Base-by-base conservation (phyloP, 495 filamentous ascomycete species). In the Aspergillus kassunensis region DNA sequence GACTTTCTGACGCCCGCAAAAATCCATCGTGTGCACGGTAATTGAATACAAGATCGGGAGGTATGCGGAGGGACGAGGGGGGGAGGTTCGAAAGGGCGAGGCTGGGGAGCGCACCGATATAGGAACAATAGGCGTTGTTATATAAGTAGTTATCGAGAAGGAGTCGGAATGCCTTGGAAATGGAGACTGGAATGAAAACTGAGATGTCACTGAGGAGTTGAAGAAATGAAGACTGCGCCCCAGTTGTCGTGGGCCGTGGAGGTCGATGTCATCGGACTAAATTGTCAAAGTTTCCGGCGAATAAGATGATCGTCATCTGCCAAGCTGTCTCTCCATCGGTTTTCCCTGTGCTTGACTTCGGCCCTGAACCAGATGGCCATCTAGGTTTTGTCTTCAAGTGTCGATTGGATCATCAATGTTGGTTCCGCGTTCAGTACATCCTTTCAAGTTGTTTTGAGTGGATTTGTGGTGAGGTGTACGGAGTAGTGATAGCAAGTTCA, bases 1-100 rank as follows among this genome's bases (percentile, higher is more conserved):
- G 81, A 95, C 80, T 87, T 84, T 70, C 65, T 79, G 71, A 58
- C 82, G 81, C 50, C 82, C 82, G 66, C 78, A 78, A 37, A 77
- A 64, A 61, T 68, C 68, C 76, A 80, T 77, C 42, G 57, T 55
- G 65, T 20, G 21, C 29, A 29, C 20, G 44, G 42, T 47, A 11
- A 48, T 31, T 15, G 37, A 33, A 44, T 15, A 6, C 44, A 44
- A 24, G 34, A 34, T 43, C 29, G 34, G 43, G 27, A 44, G 31
- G 37, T 24, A 39, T 49, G n/a, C 37, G 15, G 25, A 36, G 37
- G 43, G 35, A 49, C 49, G 4, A 36, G 27, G 51, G 35, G 20
- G 20, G 43, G 18, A 31, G 41, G 15, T 21, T 27, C 31, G 35
- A 40, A 42, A 19, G 27, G 15, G 20, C 18, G 16, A 52, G 10